A percentile compares a stretch with the other conserved stretches of the same genome.
Conservation (phyloP, 441 rosid species). For the Euphorbia celastroides region DNA sequence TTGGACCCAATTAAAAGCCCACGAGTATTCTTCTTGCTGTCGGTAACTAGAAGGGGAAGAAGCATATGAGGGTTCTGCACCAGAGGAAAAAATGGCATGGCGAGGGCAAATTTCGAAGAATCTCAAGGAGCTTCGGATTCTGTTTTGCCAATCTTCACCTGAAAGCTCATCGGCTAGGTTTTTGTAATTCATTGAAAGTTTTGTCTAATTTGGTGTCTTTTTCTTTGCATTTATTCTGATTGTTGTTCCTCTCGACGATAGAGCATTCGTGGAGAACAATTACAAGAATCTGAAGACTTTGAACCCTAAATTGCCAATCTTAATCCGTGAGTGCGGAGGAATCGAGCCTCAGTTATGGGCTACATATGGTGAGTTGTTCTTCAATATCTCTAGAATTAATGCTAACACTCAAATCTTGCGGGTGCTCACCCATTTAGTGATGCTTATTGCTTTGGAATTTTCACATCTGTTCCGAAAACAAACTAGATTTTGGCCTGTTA, state of each 20-base stretch:
- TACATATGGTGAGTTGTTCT: constrained; percentile 52
- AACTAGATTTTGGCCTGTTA: background rate
- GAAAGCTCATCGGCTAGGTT: constrained; percentile 75
- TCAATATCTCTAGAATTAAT: background rate
- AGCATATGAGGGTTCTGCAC: background rate
- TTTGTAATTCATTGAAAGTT: background rate
- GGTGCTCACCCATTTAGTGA: background rate
- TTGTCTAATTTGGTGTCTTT: background rate
- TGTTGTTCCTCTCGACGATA: constrained; percentile 16
- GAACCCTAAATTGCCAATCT: constrained; percentile 80
- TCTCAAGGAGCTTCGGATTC: constrained; percentile 75
- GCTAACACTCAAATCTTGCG: background rate
- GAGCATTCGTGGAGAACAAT: constrained; percentile 76
- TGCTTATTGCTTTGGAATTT: background rate
- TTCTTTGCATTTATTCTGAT: background rate
- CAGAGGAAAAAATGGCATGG: constrained; percentile 55
- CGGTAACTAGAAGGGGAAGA: background rate
- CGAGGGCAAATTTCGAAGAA: constrained; percentile 57
- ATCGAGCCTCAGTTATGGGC: constrained; percentile 92
- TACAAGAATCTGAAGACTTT: constrained; percentile 76
- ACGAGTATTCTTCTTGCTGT: background rate
- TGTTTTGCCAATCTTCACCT: constrained; percentile 75
- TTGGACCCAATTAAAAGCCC: background rate
- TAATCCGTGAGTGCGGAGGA: constrained; percentile 79
- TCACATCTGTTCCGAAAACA: background rate